Conservation (phyloP, 495 filamentous ascomycete genomes). For the Rostrohypoxylon terebratum region DNA sequence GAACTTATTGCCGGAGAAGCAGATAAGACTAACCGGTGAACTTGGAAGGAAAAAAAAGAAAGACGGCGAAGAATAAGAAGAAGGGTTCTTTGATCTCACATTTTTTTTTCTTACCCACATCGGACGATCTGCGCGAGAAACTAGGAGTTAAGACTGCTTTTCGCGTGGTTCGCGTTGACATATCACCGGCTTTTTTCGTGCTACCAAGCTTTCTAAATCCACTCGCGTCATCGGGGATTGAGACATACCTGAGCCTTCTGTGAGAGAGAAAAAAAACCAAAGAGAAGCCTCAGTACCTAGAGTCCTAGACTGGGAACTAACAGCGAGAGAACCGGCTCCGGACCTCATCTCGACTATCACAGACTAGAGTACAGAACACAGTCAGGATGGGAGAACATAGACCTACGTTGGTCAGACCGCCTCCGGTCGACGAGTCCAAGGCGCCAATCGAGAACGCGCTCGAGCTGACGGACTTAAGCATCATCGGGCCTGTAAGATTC, state of each 20-base stretch:
- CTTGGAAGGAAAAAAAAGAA: background rate
- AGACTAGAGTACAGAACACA: conserved; percentile 1
- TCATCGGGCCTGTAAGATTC: conserved; percentile 78
- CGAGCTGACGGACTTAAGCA: conserved; percentile 81
- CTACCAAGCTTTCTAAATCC: background rate
- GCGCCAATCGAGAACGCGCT: conserved; percentile 89
- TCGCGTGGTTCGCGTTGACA: background rate
- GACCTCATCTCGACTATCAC: background rate
- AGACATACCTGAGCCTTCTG: background rate
- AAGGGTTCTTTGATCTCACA: background rate
- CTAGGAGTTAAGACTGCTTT: background rate
- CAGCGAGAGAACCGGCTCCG: conserved; percentile 1
- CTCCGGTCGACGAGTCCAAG: conserved; percentile 75
- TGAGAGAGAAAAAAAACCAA: background rate
- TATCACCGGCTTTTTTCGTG: conserved; percentile 7
- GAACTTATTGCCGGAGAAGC: background rate
- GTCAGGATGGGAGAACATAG: conserved; percentile 37
- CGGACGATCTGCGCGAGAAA: background rate
- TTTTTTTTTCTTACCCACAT: background rate
- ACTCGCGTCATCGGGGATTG: background rate
- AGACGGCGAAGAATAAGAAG: background rate
- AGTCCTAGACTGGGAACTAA: background rate
- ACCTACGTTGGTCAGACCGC: conserved; percentile 80
- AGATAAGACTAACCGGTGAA: conserved; percentile 5
- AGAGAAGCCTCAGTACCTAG: background rate